Percentiles rank a stretch among this genome's conserved stretches.
phyloP scores from a whole-genome alignment of 108 stramenopile species.

The Mediolabrus comicus region DNA sequence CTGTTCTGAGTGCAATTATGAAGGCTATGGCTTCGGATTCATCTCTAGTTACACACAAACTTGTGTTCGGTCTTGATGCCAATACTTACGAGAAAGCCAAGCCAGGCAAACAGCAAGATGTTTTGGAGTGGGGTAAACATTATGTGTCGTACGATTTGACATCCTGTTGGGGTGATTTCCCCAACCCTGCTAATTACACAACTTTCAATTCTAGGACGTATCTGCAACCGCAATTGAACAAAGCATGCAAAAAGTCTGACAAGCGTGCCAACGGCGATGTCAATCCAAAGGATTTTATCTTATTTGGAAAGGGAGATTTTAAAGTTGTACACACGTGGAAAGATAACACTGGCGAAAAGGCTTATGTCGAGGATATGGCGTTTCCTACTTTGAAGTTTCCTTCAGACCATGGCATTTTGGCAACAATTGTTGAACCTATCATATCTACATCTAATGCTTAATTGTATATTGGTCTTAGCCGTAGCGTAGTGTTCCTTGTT shows the following conservation, averaged over 20 bases:
- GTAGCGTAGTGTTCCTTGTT: too few species aligned
- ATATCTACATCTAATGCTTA: neutral
- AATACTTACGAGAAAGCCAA: slow-evolving; percentile 61
- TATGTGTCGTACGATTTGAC: slow-evolving; percentile 54
- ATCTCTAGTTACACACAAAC: slow-evolving; percentile 38
- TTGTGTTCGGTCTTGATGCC: slow-evolving; percentile 75
- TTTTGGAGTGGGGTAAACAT: slow-evolving; percentile 56
- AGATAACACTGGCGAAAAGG: slow-evolving; percentile 68
- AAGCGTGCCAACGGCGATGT: slow-evolving; percentile 61
- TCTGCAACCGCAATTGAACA: slow-evolving; percentile 79
- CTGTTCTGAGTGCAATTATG: slow-evolving; percentile 58
- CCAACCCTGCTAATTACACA: slow-evolving; percentile 59
- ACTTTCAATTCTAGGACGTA: slow-evolving; percentile 75
- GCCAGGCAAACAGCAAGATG: slow-evolving; percentile 63
- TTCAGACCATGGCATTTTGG: slow-evolving; percentile 67
- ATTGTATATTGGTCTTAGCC: neutral
- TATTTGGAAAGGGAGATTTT: slow-evolving; percentile 57
- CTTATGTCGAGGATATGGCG: slow-evolving; percentile 59
- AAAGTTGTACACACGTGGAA: slow-evolving; percentile 47
- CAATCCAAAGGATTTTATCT: slow-evolving; percentile 78
- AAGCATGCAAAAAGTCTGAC: slow-evolving; percentile 63
- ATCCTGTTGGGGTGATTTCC: slow-evolving; percentile 59
- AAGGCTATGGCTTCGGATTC: slow-evolving; percentile 43
- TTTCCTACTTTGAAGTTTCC: slow-evolving; percentile 77
- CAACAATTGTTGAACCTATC: slow-evolving; percentile 51